These are phyloP conservation scores for Malus hybrid DNA, from an alignment of 331 rosid species.

Conservation along the genomic window DNA sequence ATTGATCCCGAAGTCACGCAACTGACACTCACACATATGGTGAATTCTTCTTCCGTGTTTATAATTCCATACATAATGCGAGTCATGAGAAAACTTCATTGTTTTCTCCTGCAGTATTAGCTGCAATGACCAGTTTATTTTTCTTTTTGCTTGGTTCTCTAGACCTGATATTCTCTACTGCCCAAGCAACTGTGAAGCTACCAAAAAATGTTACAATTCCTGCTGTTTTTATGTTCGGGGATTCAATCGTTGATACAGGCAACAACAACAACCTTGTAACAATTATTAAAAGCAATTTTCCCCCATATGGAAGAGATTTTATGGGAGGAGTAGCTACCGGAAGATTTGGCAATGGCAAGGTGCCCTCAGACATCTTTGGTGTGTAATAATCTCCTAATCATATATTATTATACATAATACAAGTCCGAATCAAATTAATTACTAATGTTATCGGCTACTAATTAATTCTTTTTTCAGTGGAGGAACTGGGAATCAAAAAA, in stretches of 20 bases:
- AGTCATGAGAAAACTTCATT: background rate
- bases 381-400: background rate
- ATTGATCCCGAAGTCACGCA: background rate
- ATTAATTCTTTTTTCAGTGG: background rate
- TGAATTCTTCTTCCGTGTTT: background rate
- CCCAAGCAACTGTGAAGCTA: background rate
- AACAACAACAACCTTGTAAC: slow-evolving; percentile 19
- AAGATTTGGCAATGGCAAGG: slow-evolving; percentile 50
- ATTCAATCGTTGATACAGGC: slow-evolving; percentile 30
- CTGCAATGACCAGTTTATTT: background rate
- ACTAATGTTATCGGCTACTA: background rate
- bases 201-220: slow-evolving; percentile 7
- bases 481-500: slow-evolving; percentile 11
- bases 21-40: background rate
- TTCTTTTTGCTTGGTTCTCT: background rate
- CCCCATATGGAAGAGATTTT: slow-evolving; percentile 40
- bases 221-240: slow-evolving; percentile 30
- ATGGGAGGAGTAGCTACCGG: slow-evolving; percentile 46
- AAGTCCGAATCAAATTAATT: background rate
- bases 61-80: background rate
- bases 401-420: background rate
- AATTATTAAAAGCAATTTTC: slow-evolving; percentile 2
- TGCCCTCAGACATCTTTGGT: slow-evolving; percentile 54
- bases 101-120: background rate
- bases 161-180: background rate